phyloP scores from a whole-genome alignment of 2,329 filamentous ascomycete genomes.

The Cytospora paraplurivora region DNA sequence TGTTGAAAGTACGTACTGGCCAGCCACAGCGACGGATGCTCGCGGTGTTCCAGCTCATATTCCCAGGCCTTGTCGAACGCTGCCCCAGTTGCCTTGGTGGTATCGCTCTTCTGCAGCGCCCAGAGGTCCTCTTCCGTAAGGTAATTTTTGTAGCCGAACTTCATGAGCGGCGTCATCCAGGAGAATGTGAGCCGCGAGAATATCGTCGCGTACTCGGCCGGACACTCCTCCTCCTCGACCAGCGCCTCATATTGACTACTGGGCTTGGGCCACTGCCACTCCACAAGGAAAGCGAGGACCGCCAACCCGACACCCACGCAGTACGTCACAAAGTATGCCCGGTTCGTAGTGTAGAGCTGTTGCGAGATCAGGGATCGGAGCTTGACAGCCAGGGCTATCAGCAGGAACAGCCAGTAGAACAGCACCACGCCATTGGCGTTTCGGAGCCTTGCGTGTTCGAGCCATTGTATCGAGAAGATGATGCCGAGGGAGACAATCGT shows the following conservation, averaged over 20 bases:
- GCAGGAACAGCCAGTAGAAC: constrained; percentile 88
- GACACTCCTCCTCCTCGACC: constrained; percentile 64
- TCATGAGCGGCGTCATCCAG: constrained; percentile 99
- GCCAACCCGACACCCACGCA: constrained; percentile 71
- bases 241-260: constrained; percentile 62
- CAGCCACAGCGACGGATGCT: constrained; percentile 82
- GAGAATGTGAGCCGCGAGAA: constrained; percentile 94
- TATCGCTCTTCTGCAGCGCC: constrained; percentile 81
- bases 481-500: constrained; percentile 73
- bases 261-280: constrained; percentile 86
- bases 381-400: constrained; percentile 79
- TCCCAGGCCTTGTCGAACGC: constrained; percentile 77
- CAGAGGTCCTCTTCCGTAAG: constrained; percentile 94
- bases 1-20: constrained; percentile 45
- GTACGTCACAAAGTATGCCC: constrained; percentile 78
- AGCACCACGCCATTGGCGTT: constrained; percentile 86
- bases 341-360: constrained; percentile 64
- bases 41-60: constrained; percentile 66
- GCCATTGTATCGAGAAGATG: constrained; percentile 79
- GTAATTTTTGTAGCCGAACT: constrained; percentile 85
- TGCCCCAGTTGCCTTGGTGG: constrained; percentile 71
- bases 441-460: constrained; percentile 80
- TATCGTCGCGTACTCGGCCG: constrained; percentile 87
- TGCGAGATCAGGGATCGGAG: constrained; percentile 83
- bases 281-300: constrained; percentile 70